Evolutionary conservation across 2,329 filamentous ascomycete genomes (phyloP), one percentile per base, ranked within the genome.

Genomic region (Neocucurbitaria cava): DNA sequence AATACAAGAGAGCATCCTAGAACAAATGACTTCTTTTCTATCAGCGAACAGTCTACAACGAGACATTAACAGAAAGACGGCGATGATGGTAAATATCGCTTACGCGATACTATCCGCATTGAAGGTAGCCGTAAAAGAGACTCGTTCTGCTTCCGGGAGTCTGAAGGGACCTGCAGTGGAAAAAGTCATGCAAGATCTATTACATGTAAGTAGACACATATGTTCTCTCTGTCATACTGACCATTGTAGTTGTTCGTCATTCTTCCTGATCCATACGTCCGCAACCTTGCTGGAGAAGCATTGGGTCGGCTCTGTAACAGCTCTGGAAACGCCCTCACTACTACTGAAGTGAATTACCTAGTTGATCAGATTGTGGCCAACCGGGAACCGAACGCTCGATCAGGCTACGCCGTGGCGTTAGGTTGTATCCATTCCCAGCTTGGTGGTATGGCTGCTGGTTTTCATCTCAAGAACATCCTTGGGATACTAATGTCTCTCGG

Each of bases 401-500:
- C 96, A 40, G 95, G 95, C 10, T 99, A 94, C 76, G 95, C 96
- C 15, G 91, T 96, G 81, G 92, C 95, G 11, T 80, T 99, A 26
- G 95, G 95, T 8, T 90, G 89, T 52, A 98, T 99, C 46, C 93
- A 99, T 77, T 90, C 92, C 17, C 92, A 96, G 73, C 90, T 99
- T 30, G 96, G 95, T 52, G 94, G 95, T 52, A 98, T 99, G 93
- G 95, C 95, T 48, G 95, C 95, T 49, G 92, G 93, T 3, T 92
- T 95, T 66, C 95, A 99, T 73, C 83, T 99, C 46, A 98, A 98
- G 79, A 97, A 92, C 1, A 97, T 99, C 45, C 85, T 97, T n/a
- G 90, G 94, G 17, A 96, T 99, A 35, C 80, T 99, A n/a, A 96
- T 98, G 90, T 98, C 95, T 7, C 83, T 99, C 9, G 94, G 92